These are phyloP conservation scores for Penicillium sp. DNA, from an alignment of 2,329 filamentous ascomycete genomes.

Conservation along the genomic window DNA sequence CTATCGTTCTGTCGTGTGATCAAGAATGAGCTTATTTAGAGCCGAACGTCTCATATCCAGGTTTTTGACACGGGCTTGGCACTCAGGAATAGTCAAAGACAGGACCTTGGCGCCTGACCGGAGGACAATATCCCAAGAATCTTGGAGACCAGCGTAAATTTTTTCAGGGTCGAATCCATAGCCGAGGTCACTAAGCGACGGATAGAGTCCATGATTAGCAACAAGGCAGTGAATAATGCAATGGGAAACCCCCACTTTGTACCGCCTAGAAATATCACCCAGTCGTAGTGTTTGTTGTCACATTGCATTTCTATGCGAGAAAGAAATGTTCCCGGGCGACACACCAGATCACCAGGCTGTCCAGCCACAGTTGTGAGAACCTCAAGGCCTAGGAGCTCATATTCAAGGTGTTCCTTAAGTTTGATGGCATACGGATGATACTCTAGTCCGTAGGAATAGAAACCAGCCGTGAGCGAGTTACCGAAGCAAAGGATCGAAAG, in stretches of 20 bases:
- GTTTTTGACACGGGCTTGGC: conserved; percentile 27
- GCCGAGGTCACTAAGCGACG: conserved; percentile 48
- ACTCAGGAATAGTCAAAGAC: conserved; percentile 64
- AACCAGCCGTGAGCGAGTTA: conserved; percentile 64
- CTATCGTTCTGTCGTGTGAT: conserved; percentile 53
- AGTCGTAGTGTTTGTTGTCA: conserved; percentile 49
- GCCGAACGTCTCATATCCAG: conserved; percentile 40
- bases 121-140: conserved; percentile 54
- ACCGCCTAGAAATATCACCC: conserved; percentile 64
- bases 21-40: conserved; percentile 57
- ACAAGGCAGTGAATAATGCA: neutral
- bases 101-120: conserved; percentile 56
- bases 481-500: conserved; percentile 61
- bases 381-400: conserved; percentile 46
- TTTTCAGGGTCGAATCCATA: conserved; percentile 36
- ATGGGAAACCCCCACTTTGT: conserved; percentile 49
- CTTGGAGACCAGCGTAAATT: conserved; percentile 53
- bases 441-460: conserved; percentile 41
- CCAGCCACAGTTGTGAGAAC: conserved; percentile 51
- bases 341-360: conserved; percentile 51
- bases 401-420: conserved; percentile 50
- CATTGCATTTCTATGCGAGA: conserved; percentile 32
- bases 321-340: conserved; percentile 29
- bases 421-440: conserved; percentile 56
- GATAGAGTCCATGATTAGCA: neutral